These are phyloP conservation scores for Didymella arachidicola DNA, from an alignment of 2,329 filamentous ascomycete genomes.

Conservation along the genomic window DNA sequence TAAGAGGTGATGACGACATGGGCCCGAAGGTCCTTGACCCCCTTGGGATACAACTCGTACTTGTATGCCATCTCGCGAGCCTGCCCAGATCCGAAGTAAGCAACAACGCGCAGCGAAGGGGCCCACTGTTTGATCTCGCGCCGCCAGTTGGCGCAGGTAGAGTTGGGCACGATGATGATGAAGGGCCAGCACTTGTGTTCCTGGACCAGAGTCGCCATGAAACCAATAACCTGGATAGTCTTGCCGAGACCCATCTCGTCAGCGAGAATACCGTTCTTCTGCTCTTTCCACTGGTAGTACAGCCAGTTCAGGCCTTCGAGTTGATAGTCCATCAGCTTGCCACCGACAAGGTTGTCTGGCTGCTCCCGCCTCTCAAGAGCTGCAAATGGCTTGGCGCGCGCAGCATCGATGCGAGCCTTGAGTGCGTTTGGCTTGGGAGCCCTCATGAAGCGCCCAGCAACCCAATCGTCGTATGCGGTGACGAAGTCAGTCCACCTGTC, in stretches of 20 bases:
- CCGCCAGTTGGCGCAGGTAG: constrained; percentile 97
- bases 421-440: constrained; percentile 64
- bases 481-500: constrained; percentile 81
- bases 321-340: constrained; percentile 92
- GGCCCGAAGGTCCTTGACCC: constrained; percentile 74
- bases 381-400: constrained; percentile 71
- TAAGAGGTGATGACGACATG: constrained; percentile 97
- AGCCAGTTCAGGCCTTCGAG: constrained; percentile 95
- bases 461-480: constrained; percentile 84
- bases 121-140: constrained; percentile 95
- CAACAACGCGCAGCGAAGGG: constrained; percentile 84
- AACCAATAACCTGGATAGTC: constrained; percentile 88
- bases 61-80: constrained; percentile 78
- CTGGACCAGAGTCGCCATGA: constrained; percentile 73
- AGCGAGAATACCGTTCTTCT: constrained; percentile 87
- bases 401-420: constrained; percentile 71
- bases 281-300: constrained; percentile 83
- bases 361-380: constrained; percentile 73
- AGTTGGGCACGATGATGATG: constrained; percentile 90
- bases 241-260: constrained; percentile 99
- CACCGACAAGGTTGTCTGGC: constrained; percentile 75
- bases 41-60: constrained; percentile 82
- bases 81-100: constrained; percentile 81
- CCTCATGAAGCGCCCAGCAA: constrained; percentile 78
- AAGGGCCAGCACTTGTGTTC: constrained; percentile 84